Base-by-base conservation (phyloP, 2,329 filamentous ascomycete genomes). In the Colletotrichum sp. region DNA sequence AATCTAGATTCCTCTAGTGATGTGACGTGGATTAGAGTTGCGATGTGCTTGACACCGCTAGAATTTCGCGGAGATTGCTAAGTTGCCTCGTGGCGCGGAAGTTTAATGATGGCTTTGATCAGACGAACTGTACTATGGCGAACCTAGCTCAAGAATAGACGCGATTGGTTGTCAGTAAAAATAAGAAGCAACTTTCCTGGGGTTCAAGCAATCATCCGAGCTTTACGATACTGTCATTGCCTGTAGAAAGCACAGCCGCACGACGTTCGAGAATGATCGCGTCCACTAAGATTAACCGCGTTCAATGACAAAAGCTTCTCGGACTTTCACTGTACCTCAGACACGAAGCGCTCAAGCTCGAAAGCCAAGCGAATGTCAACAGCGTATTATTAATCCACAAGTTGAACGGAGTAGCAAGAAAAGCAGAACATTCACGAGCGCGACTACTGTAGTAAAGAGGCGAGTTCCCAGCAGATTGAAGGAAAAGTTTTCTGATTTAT, bases 221-320 rank as follows among this genome's bases (percentile, higher is more conserved):
- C n/a, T 52, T 52, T 21, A 52, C n/a, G 10, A 52, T 52, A 1
- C n/a, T n/a, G 6, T 13, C 43, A 52, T 21, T 52, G 2, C 10
- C 43, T 21, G 43, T 21, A 21, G n/a, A 48, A 21, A 48, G n/a
- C n/a, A 48, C 43, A 21, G n/a, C 9, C 13, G n/a, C n/a, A 52
- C 10, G 43, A 21, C 10, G 10, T 21, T 52, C n/a, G 43, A 52
- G n/a, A 21, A 52, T 52, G 43, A 21, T 52, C n/a, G 6, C 10
- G 10, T 0, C 43, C n/a, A 6, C 18, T 0, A 21, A 21, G 10
- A 52, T 21, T 3, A 21, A 52, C 10, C 10, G 8, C 1, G 6
- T 5, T 52, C 43, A 2, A 52, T 21, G 43, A 21, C n/a, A 52
- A 52, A 21, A 52, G 5, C 43, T 52, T 21, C 2, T 21, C n/a